Base-by-base conservation (phyloP, 805 yeast genomes). In the Lipomyces kockii region DNA sequence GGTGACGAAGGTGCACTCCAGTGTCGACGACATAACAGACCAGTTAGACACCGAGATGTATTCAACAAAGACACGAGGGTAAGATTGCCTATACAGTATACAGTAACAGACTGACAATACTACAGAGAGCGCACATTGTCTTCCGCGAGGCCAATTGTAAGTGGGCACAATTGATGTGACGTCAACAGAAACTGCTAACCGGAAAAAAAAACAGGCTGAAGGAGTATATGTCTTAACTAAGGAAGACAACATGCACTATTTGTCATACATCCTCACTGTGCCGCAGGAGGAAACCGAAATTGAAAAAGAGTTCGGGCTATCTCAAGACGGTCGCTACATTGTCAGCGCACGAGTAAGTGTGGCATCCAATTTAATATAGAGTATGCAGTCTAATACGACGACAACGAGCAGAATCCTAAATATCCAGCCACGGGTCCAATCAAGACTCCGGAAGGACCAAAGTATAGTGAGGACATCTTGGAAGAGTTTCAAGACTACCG, bases 61-160 rank as follows among this genome's bases (percentile, higher is more conserved):
- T 62, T 25, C 20, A n/a, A 60, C 62, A 25, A 60, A 60, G 49
- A 60, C 62, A 25, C 35, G 63, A 54, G 62, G 62, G 62, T 59
- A n/a, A n/a, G 60, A 7, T 55, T 29, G 29, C 22, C 20, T 54
- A 22, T 5, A 39, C 27, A 20, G 14, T 17, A n/a, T n/a, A 37
- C 43, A 43, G 49, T n/a, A 43, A 2, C 20, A 43, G 7, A 43
- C 22, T 43, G 49, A 43, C 20, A 43, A n/a, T 17, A n/a, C 11
- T 7, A 43, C 4, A 34, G 60, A 14, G 60, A 58, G 60, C 49
- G 60, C 14, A 22, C 35, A 12, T 17, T 58, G 29, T 5, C 29
- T n/a, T 34, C 60, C 11, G 60, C 60, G 22, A 20, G 60, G 20
- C 60, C 60, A 34, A 58, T 58, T 35, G 60, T 58, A 37, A 58